Evolutionary conservation across 495 filamentous ascomycete species (phyloP), one percentile per base, ranked within the genome.

Genomic region (Geoglossum glabrum): DNA sequence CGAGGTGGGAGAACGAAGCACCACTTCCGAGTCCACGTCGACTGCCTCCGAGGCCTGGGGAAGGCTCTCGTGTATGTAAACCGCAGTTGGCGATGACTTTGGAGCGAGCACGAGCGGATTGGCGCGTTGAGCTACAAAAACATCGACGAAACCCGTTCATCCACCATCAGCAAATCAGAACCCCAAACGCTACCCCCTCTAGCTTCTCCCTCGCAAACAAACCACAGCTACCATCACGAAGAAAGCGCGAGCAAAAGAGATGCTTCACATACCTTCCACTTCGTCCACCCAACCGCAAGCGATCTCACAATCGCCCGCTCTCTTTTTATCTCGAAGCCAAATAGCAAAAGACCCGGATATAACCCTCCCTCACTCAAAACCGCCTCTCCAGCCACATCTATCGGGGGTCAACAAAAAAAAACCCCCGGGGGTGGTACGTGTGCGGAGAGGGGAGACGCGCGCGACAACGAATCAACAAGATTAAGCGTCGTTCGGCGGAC

Each of bases 51-150:
- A 52, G 23, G 49, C 23, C 49, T 52, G 49, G 19, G 26, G 23
- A 15, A 52, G 49, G 49, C 49, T 52, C 49, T 52, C 23, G 11
- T 30, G 25, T 17, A 52, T 19, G 46, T 50, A 50, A 25, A 28
- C 46, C 4, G 46, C 26, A 13, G 49, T 23, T 2, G 49, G 49
- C 30, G 49, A 52, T 52, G 49, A 52, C 28, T 52, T 31, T 30
- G 5, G 49, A 31, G 49, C 25, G 17, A 13, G 30, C 23, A 31
- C 23, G 7, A 8, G 49, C 49, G 49, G 49, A 52, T 52, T 28
- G 26, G 49, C 23, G 49, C 49, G 49, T 52, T 52, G 49, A 52
- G 49, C 49, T 52, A 52, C n/a, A n/a, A n/a, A 31, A 27, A 52
- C 23, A 27, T 28, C 3, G 7, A 50, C 26, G 4, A 50, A 28